These are phyloP conservation scores for Paragyromitra xinjiangensis DNA, from an alignment of 495 filamentous ascomycete genomes.

Conservation along the genomic window DNA sequence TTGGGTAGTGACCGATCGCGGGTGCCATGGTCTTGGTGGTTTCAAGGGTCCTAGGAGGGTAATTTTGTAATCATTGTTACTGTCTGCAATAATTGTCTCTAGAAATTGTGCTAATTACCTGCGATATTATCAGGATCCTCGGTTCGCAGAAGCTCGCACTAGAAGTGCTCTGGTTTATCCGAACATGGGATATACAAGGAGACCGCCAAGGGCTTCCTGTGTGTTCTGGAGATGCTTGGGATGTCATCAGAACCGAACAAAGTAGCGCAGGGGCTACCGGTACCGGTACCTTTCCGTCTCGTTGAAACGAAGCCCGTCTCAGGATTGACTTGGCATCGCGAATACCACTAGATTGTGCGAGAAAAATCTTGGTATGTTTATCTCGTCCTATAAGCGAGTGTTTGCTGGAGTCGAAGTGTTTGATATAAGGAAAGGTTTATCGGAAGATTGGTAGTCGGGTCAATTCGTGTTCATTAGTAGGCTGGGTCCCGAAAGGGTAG, in stretches of 20 bases:
- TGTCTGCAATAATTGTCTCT: not conserved
- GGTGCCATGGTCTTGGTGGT: no score
- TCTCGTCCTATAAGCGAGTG: conserved; percentile 10
- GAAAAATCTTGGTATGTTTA: conserved; percentile 29
- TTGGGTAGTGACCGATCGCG: not conserved
- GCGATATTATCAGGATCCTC: not conserved
- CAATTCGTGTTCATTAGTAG: not conserved
- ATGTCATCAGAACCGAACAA: not conserved
- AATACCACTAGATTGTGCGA: not conserved
- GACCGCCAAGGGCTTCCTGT: not conserved
- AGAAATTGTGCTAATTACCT: not conserved
- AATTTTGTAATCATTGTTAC: not conserved
- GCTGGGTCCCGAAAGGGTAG: conserved; percentile 5
- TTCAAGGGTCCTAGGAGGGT: not conserved
- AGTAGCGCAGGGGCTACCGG: conserved; percentile 1
- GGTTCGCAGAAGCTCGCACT: not conserved
- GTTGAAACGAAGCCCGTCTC: conserved; percentile 19
- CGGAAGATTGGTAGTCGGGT: conserved; percentile 1
- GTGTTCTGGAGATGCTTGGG: not conserved
- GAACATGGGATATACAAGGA: not conserved
- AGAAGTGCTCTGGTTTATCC: conserved; percentile 21
- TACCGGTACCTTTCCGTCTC: not conserved
- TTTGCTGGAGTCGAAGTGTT: not conserved
- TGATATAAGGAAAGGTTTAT: not conserved
- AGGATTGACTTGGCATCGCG: conserved; percentile 37